phyloP scores from a whole-genome alignment of 305 asterid genomes.

The Striga hermonthica region DNA sequence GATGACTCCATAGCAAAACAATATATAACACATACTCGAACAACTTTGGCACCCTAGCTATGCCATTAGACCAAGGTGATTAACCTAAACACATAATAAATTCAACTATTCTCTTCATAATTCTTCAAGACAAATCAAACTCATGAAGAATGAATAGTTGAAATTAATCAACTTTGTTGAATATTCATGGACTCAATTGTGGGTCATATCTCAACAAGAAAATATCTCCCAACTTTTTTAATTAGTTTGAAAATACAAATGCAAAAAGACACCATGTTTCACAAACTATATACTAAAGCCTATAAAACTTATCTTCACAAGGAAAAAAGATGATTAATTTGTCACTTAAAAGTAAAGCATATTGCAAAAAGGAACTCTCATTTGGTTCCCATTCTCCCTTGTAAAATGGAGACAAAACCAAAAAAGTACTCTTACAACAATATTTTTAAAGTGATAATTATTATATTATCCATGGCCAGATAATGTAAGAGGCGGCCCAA shows the following conservation, averaged over 20 bases:
- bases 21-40: no score
- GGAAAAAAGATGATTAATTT: neutral
- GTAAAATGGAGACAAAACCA: conserved; percentile 51
- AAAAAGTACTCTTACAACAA: conserved; percentile 33
- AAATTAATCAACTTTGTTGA: neutral
- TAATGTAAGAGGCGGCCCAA: conserved; percentile 42
- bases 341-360: conserved; percentile 35
- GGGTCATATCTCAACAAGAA: neutral
- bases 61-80: no score
- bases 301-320: neutral
- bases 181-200: neutral
- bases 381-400: conserved; percentile 43
- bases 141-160: neutral
- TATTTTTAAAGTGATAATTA: neutral
- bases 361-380: conserved; percentile 35
- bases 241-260: neutral
- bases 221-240: neutral
- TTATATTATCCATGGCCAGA: conserved; percentile 24
- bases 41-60: no score
- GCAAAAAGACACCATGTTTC: neutral
- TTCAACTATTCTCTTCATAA: neutral
- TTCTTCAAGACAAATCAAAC: neutral
- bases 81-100: neutral
- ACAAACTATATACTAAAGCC: neutral
- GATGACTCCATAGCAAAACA: no score